Evolutionary conservation across 176 grass and related monocot species (phyloP).

Genomic region (Rhynchospora tenuis): DNA sequence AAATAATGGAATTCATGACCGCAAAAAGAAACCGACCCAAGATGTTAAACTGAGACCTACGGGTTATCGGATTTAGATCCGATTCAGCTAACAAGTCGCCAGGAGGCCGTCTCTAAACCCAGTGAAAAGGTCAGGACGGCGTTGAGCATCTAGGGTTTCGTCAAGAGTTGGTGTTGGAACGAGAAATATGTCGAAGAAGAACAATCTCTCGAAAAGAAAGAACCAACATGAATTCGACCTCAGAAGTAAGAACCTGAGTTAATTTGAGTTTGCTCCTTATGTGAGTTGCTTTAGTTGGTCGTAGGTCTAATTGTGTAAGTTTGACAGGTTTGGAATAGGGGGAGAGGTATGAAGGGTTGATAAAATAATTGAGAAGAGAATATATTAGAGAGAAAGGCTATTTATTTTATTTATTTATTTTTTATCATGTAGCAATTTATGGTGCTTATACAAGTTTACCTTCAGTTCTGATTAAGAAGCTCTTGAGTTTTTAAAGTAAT

Average conservation of each 20-base stretch:
- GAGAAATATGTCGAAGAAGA: slow-evolving; percentile 81
- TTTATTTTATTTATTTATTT: too few relatives aligned
- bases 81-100: background rate
- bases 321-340: background rate
- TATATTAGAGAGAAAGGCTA: background rate
- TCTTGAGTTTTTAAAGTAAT: background rate
- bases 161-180: background rate
- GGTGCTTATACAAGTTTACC: too few relatives aligned
- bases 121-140: background rate
- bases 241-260: slow-evolving; percentile 23
- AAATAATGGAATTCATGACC: background rate
- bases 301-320: background rate
- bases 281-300: background rate
- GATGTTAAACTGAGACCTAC: background rate
- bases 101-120: background rate
- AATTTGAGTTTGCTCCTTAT: background rate
- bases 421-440: too few relatives aligned
- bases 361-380: background rate
- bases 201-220: slow-evolving; percentile 68
- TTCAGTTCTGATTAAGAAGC: too few relatives aligned
- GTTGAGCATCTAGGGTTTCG: slow-evolving; percentile 15
- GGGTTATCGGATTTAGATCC: background rate
- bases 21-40: background rate
- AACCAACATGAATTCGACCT: slow-evolving; percentile 89
- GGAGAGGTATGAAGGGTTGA: too few relatives aligned